Evolutionary conservation across 106 monocot species (phyloP), one percentile per base, ranked within the genome.

Genomic region (Phalaenopsis equestris): DNA sequence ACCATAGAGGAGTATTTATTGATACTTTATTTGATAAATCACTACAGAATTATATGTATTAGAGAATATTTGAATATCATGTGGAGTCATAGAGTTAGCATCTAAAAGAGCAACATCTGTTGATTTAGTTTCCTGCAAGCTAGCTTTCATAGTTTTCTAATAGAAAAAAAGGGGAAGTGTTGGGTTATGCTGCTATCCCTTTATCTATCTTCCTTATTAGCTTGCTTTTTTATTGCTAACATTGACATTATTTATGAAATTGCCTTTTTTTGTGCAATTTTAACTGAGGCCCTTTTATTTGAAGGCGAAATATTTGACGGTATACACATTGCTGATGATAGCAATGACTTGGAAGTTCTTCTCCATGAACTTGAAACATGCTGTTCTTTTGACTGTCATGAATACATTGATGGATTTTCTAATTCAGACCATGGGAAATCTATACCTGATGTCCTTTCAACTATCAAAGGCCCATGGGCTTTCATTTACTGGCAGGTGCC

Each of bases 241-340:
- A 45, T 57, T 19, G 19, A 14, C 57, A 57, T 57, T 57, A 16
- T 24, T 30, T 24, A 18, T 74, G 74, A 19, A 74, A 74, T 42
- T 74, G 43, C 9, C 37, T 18, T 74, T 17, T 47, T 75, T 56
- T 15, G 3, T 8, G 24, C 52, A 74, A 42, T 42, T 49, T 76
- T 49, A 15, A 16, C 30, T 24, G 8, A 39, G 48, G 9, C 19
- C 4, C 6, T 80, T 0, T 75, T 55, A 52, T 82, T 23, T 75
- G 67, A 81, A 98, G 98, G 98, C 83, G 94, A 98, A 89, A 89
- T 98, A 79, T 98, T 92, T 86, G 98, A 92, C 39, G 98, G 98
- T 37, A 73, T 98, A 81, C 78, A 92, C 73, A 88, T 98, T 42
- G 70, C 77, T 55, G 72, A 55, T 78, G 85, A 92, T 81, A 72